phyloP scores from a whole-genome alignment of 2,329 filamentous ascomycete genomes.

The Colletotrichum agaves region DNA sequence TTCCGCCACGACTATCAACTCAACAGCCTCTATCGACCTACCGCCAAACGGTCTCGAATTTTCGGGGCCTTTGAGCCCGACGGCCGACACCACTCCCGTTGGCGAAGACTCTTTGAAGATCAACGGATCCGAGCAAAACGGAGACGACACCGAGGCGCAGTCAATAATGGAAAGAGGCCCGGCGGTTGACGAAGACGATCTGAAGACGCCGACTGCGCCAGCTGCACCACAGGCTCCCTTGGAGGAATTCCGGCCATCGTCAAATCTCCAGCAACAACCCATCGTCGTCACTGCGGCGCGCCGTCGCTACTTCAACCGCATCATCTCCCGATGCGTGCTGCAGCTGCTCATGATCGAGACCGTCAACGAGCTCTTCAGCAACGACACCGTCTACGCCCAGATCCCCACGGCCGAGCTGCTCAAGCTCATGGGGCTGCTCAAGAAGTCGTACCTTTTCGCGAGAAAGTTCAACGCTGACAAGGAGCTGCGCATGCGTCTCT shows the following conservation, averaged over 20 bases:
- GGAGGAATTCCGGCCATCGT: conserved; percentile 88
- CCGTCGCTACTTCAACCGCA: conserved; percentile 96
- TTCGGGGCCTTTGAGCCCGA: conserved; percentile 55
- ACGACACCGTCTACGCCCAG: conserved; percentile 91
- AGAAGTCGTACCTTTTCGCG: conserved; percentile 96
- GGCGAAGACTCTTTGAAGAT: conserved; percentile 71
- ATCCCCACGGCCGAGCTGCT: conserved; percentile 92
- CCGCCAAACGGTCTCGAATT: conserved; percentile 65
- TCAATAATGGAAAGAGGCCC: conserved; percentile 43
- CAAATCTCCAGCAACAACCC: conserved; percentile 84
- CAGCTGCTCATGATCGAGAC: conserved; percentile 99
- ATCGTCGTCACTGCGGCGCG: conserved; percentile 93
- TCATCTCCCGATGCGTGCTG: conserved; percentile 97
- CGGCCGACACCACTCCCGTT: conserved; percentile 49
- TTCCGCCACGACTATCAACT: conserved; percentile 75
- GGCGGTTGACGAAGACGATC: conserved; percentile 49
- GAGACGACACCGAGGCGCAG: conserved; percentile 45
- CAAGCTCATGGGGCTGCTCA: conserved; percentile 91
- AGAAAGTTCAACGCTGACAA: conserved; percentile 98
- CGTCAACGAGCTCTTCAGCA: conserved; percentile 97
- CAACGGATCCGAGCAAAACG: conserved; percentile 62
- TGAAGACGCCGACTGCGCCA: conserved; percentile 45
- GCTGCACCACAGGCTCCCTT: conserved; percentile 60
- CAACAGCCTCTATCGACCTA: conserved; percentile 62
- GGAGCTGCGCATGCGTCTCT: conserved; percentile 91